These are phyloP conservation scores for Aureobasidium sp. DNA, from an alignment of 2,329 filamentous ascomycete genomes.

Conservation along the genomic window DNA sequence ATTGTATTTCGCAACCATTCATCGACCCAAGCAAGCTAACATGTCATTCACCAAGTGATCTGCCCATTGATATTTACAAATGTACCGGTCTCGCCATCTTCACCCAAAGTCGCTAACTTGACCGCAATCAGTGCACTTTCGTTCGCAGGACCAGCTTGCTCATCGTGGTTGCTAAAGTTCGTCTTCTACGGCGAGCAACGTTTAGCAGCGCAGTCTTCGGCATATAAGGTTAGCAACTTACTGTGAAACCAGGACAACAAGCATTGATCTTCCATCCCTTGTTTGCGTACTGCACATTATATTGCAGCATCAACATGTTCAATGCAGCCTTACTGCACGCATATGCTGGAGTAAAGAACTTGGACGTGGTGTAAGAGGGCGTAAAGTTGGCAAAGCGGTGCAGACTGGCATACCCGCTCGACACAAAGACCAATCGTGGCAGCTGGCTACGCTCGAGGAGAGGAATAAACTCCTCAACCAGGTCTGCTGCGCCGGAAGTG, in stretches of 20 bases:
- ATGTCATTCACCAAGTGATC: neutral
- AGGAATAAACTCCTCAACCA: constrained; percentile 33
- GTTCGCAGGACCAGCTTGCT: neutral
- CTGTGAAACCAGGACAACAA: constrained; percentile 31
- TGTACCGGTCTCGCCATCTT: neutral
- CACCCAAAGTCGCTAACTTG: neutral
- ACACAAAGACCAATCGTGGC: constrained; percentile 43
- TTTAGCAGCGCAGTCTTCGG: neutral
- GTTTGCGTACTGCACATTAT: constrained; percentile 26
- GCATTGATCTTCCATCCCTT: constrained; percentile 35
- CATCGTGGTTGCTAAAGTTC: neutral
- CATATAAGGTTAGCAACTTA: neutral
- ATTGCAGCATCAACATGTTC: constrained; percentile 38
- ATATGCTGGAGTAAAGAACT: constrained; percentile 20
- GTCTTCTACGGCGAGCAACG: neutral
- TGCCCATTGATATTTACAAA: neutral
- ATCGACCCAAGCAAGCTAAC: neutral
- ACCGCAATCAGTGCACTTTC: neutral
- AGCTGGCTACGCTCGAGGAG: constrained; percentile 38
- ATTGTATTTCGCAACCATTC: neutral
- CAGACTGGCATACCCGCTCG: constrained; percentile 31
- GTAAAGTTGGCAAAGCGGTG: constrained; percentile 25
- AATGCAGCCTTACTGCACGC: constrained; percentile 31
- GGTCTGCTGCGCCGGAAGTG: constrained; percentile 36
- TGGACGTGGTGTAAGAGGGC: constrained; percentile 29